Evolutionary conservation across 495 filamentous ascomycete species (phyloP).

Genomic region (Penicillium simplicissimum): DNA sequence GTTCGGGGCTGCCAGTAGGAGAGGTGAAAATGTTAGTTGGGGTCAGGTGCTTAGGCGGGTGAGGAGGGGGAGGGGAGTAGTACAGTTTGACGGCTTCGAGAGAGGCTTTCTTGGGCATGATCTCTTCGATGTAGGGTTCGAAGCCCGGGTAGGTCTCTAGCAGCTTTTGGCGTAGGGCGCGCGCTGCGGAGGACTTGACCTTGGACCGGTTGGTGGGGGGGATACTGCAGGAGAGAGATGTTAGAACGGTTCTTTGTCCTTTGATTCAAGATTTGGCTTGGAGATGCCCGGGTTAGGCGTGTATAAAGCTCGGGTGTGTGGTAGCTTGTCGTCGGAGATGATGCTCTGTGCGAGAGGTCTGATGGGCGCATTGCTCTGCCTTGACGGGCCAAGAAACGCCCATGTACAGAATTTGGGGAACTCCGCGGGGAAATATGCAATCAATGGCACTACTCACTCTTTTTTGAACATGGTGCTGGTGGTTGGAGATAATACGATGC

Average conservation of each 20-base stretch:
- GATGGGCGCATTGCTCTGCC: neutral
- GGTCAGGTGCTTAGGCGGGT: no score
- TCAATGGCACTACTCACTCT: conserved; percentile 57
- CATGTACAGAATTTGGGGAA: no score
- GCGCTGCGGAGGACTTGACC: conserved; percentile 95
- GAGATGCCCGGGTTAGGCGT: neutral
- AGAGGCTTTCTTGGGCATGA: conserved; percentile 94
- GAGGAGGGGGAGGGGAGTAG: neutral
- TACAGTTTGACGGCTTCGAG: conserved; percentile 86
- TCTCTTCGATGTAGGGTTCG: conserved; percentile 86
- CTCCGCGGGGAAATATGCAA: neutral
- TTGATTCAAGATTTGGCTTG: neutral
- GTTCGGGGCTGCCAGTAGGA: conserved; percentile 83
- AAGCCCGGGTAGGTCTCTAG: conserved; percentile 83
- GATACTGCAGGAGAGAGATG: conserved; percentile 53
- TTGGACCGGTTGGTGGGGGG: conserved; percentile 81
- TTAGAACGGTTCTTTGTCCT: conserved; percentile 11
- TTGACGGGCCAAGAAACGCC: neutral
- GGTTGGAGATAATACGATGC: conserved; percentile 18
- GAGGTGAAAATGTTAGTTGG: no score
- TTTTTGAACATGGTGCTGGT: conserved; percentile 79
- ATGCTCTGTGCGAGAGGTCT: neutral
- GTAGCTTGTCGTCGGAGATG: conserved; percentile 2
- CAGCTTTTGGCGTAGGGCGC: conserved; percentile 77
- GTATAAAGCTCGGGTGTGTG: neutral